Evolutionary conservation across 805 yeast species (phyloP).

Genomic region (Candida awuae): DNA sequence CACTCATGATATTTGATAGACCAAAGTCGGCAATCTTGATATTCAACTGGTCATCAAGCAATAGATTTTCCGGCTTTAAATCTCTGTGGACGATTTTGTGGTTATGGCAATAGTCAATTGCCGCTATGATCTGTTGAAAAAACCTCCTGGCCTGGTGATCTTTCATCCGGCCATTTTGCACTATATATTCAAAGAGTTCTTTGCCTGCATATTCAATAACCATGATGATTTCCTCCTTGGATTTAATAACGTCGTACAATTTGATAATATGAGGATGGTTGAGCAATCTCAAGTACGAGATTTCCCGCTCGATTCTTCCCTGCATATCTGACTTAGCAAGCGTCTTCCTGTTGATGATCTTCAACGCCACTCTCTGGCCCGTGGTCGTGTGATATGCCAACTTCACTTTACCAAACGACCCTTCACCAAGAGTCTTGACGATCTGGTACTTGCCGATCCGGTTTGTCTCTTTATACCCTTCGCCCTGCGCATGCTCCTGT

Average conservation of each 20-base stretch:
- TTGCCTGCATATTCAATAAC: slow-evolving; percentile 96
- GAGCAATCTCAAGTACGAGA: slow-evolving; percentile 74
- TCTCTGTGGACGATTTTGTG: slow-evolving; percentile 96
- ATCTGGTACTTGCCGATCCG: slow-evolving; percentile 89
- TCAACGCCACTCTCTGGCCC: slow-evolving; percentile 86
- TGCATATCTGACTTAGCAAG: slow-evolving; percentile 95
- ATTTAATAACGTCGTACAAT: slow-evolving; percentile 88
- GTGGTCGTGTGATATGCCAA: slow-evolving; percentile 84
- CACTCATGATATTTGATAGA: slow-evolving; percentile 91
- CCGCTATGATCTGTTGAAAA: slow-evolving; percentile 93
- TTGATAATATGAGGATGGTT: slow-evolving; percentile 96
- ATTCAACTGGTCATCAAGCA: slow-evolving; percentile 81
- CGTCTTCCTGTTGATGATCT: slow-evolving; percentile 86
- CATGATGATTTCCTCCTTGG: slow-evolving; percentile 93
- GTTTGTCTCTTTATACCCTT: slow-evolving; percentile 13
- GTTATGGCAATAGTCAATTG: slow-evolving; percentile 92
- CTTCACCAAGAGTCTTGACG: slow-evolving; percentile 89
- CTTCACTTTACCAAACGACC: slow-evolving; percentile 94
- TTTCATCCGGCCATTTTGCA: slow-evolving; percentile 86
- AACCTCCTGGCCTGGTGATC: slow-evolving; percentile 89
- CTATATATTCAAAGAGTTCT: slow-evolving; percentile 91
- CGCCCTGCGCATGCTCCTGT: slow-evolving; percentile 13
- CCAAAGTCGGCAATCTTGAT: slow-evolving; percentile 97
- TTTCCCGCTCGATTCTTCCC: slow-evolving; percentile 91
- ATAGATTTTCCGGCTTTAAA: slow-evolving; percentile 88